These are phyloP conservation scores for Globisporangium abappressorium DNA, from an alignment of 352 stramenopile genomes.

Conservation along the genomic window DNA sequence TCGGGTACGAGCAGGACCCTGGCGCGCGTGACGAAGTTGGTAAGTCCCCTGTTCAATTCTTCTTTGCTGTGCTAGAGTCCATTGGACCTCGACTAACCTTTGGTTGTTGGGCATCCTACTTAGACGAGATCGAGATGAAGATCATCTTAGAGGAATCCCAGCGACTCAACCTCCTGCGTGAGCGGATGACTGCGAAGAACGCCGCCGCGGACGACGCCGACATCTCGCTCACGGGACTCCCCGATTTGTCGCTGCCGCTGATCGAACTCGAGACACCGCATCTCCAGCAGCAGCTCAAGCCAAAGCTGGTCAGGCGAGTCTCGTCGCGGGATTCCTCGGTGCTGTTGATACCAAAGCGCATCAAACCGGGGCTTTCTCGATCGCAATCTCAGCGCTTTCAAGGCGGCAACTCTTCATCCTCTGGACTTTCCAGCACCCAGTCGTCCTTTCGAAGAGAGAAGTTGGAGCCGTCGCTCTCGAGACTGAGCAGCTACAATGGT, in stretches of 20 bases:
- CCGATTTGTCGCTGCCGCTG: conserved; percentile 37
- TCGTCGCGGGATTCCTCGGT: conserved; percentile 30
- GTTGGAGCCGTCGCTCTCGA: background rate
- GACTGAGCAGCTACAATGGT: background rate
- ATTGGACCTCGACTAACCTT: background rate
- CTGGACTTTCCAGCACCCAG: background rate
- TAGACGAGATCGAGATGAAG: conserved; percentile 77
- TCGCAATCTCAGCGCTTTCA: conserved; percentile 35
- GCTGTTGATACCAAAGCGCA: conserved; percentile 19
- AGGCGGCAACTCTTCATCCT: background rate
- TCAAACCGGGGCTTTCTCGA: conserved; percentile 26
- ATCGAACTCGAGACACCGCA: background rate
- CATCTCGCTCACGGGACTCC: conserved; percentile 52
- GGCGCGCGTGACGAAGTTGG: conserved; percentile 65
- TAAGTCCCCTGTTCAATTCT: conserved; percentile 20
- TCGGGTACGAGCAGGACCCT: conserved; percentile 64
- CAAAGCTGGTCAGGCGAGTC: conserved; percentile 33
- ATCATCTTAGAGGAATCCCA: conserved; percentile 70
- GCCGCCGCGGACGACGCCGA: conserved; percentile 29
- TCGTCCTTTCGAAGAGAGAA: conserved; percentile 2
- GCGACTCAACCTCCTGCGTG: conserved; percentile 38
- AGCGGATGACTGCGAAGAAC: conserved; percentile 18
- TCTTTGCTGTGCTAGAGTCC: background rate
- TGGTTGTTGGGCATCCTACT: background rate
- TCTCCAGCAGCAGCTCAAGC: background rate